Percentiles rank a stretch among this genome's conserved stretches.
Evolutionary conservation across 2,329 filamentous ascomycete species (phyloP).

Genomic region (Penicillium sp.): DNA sequence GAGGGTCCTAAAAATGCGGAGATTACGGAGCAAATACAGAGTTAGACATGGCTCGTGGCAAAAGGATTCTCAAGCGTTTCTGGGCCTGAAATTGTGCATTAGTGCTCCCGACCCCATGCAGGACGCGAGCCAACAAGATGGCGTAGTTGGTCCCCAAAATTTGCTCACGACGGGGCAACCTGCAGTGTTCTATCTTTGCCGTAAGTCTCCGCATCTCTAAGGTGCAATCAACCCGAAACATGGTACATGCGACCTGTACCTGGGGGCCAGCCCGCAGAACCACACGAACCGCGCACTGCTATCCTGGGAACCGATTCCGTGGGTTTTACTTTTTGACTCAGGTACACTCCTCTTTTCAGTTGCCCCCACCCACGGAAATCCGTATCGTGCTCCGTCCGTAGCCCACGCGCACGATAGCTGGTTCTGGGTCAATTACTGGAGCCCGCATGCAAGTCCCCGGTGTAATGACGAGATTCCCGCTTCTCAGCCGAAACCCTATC

Average conservation of each 20-base stretch:
- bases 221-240: conserved; percentile 5
- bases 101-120: conserved; percentile 5
- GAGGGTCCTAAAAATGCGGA: conserved; percentile 15
- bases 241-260: background rate
- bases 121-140: conserved; percentile 1
- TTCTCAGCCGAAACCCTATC: conserved; percentile 10
- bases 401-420: background rate
- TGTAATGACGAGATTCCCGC: conserved; percentile 5
- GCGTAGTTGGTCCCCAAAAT: conserved; percentile 1
- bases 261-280: background rate
- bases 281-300: conserved; percentile 9
- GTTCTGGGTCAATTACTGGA: conserved; percentile 1
- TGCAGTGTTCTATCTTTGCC: background rate
- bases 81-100: conserved; percentile 5
- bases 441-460: background rate
- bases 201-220: background rate
- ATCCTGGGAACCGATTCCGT: conserved; percentile 11
- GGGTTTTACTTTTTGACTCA: conserved; percentile 6
- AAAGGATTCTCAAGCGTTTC: conserved; percentile 2
- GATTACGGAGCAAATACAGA: background rate
- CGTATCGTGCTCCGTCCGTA: background rate
- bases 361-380: conserved; percentile 5
- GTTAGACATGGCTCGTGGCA: background rate
- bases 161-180: background rate
- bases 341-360: background rate